Percentiles rank a stretch among this genome's conserved stretches.
phyloP scores from a whole-genome alignment of 225 moss, liverwort and hornwort genomes.

The Polytrichum formosum region DNA sequence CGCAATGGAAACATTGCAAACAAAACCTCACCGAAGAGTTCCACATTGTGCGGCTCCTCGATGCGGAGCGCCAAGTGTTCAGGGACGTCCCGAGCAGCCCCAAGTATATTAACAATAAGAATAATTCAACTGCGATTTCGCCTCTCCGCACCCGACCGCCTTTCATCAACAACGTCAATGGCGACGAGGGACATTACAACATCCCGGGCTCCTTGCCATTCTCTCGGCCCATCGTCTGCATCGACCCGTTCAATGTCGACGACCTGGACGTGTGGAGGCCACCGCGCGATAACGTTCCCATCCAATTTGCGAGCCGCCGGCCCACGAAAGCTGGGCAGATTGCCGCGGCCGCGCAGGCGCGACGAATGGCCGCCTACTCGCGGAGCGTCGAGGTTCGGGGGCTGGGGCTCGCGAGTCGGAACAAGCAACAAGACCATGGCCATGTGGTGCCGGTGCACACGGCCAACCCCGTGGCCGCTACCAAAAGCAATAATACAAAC shows the following conservation, averaged over 20 bases:
- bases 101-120: too few relatives aligned
- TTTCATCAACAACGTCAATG: not conserved
- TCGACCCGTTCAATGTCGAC: slow-evolving; percentile 44
- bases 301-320: slow-evolving; percentile 59
- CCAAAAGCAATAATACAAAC: too few relatives aligned
- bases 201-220: too few relatives aligned
- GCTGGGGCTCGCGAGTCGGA: not conserved
- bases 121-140: slow-evolving; percentile 13
- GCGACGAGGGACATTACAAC: too few relatives aligned
- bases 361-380: slow-evolving; percentile 39
- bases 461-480: too few relatives aligned
- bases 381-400: slow-evolving; percentile 24
- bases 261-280: slow-evolving; percentile 63
- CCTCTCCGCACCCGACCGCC: not conserved
- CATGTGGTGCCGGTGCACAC: not conserved
- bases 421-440: not conserved
- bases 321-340: slow-evolving; percentile 56
- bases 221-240: not conserved
- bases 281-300: slow-evolving; percentile 23
- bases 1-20: slow-evolving; percentile 55
- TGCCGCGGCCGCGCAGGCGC: slow-evolving; percentile 56
- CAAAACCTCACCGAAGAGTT: slow-evolving; percentile 57
- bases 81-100: slow-evolving; percentile 56
- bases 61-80: slow-evolving; percentile 60
- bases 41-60: slow-evolving; percentile 57